These are phyloP conservation scores for Chlorella variabilis DNA, from an alignment of 163 green algal genomes.

Conservation along the genomic window DNA sequence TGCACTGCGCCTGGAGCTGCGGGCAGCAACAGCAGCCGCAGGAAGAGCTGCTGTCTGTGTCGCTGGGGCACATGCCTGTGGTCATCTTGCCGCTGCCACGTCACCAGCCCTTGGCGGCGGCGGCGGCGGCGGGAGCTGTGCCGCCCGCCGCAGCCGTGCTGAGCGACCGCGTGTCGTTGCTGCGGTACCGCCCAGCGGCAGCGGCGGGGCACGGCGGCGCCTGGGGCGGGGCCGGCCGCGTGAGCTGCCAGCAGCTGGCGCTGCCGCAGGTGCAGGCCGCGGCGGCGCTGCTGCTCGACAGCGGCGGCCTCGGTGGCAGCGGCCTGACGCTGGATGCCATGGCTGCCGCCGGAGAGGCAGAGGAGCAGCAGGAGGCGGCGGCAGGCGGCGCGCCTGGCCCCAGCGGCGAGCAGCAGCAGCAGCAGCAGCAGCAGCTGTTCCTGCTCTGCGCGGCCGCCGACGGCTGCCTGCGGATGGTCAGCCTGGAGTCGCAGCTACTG, in stretches of 20 bases:
- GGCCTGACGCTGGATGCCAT: not conserved
- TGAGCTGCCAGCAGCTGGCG: constrained; percentile 8
- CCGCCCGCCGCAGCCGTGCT: not conserved
- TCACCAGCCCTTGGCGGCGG: not conserved
- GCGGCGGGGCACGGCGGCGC: not conserved
- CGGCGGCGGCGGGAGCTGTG: not conserved
- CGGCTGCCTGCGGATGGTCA: constrained; percentile 30
- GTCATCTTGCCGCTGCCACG: constrained; percentile 32
- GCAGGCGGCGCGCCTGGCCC: too few relatives aligned
- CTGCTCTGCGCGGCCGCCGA: constrained; percentile 18
- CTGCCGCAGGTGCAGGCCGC: constrained; percentile 24
- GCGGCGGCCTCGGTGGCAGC: not conserved
- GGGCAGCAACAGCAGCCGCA: not conserved
- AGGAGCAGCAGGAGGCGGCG: not conserved
- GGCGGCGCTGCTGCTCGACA: constrained; percentile 24
- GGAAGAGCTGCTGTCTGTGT: constrained; percentile 13
- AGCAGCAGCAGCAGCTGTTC: constrained; percentile 33
- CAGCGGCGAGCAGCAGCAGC: not conserved
- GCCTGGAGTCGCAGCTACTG: not conserved
- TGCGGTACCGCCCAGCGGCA: not conserved
- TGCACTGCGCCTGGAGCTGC: not conserved
- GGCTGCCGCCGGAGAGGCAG: not conserved
- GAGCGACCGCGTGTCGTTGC: constrained; percentile 14
- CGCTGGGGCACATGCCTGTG: constrained; percentile 11
- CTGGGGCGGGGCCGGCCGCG: not conserved